phyloP scores from a whole-genome alignment of 768 basidiomycete genomes.

The Hericium erinaceus region DNA sequence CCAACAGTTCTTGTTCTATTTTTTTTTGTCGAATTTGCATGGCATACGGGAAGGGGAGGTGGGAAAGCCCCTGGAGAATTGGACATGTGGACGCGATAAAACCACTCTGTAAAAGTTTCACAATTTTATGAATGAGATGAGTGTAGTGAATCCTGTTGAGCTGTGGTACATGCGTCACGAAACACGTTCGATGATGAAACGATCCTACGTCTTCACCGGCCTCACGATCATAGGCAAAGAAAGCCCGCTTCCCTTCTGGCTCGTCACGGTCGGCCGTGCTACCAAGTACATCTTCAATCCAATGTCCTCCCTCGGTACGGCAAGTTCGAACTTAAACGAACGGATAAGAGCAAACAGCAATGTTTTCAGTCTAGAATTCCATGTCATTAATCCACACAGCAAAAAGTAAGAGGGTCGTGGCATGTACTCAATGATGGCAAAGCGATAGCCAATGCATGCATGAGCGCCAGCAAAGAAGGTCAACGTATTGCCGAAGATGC shows the following conservation, averaged over 20 bases:
- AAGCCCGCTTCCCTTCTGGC: not conserved
- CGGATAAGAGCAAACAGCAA: constrained; percentile 17
- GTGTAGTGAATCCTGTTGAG: too few relatives aligned
- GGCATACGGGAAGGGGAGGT: too few relatives aligned
- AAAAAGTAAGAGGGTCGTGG: not conserved
- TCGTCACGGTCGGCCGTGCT: constrained; percentile 5
- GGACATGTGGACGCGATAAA: constrained; percentile 32
- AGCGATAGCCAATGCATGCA: constrained; percentile 14
- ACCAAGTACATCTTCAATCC: constrained; percentile 5
- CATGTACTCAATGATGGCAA: constrained; percentile 12
- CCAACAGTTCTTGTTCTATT: too few relatives aligned
- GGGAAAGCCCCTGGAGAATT: too few relatives aligned
- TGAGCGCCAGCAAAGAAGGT: constrained; percentile 10
- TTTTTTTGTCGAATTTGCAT: too few relatives aligned
- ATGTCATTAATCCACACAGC: not conserved
- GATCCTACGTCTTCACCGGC: not conserved
- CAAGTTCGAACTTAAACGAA: constrained; percentile 17
- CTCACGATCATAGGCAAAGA: constrained; percentile 13
- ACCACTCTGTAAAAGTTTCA: too few relatives aligned
- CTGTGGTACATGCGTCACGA: too few relatives aligned
- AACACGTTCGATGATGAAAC: too few relatives aligned
- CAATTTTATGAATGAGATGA: too few relatives aligned
- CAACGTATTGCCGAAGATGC: constrained; percentile 10
- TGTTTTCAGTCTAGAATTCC: constrained; percentile 14
- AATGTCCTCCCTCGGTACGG: constrained; percentile 3